phyloP scores from a whole-genome alignment of 192 early-diverging fungal genomes.

The Podila verticillata region DNA sequence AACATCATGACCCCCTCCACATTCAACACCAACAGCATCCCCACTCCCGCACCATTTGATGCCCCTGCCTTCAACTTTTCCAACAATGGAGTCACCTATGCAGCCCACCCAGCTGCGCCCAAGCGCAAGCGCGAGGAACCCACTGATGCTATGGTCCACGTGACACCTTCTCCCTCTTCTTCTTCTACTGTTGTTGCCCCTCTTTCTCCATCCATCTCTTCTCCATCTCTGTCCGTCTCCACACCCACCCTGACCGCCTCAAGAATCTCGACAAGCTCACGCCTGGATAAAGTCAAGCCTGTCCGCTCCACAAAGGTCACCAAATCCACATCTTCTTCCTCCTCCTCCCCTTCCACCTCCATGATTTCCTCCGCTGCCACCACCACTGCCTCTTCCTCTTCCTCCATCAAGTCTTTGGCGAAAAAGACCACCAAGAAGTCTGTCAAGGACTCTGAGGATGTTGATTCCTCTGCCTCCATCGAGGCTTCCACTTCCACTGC shows the following conservation, averaged over 20 bases:
- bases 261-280: constrained; percentile 38
- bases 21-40: background rate
- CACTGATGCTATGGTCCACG: constrained; percentile 7
- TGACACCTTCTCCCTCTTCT: constrained; percentile 4
- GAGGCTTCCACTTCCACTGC: background rate
- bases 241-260: constrained; percentile 2
- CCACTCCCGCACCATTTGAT: constrained; percentile 27
- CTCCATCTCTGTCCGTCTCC: constrained; percentile 8
- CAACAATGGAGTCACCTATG: constrained; percentile 1
- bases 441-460: constrained; percentile 6
- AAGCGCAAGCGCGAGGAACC: constrained; percentile 45
- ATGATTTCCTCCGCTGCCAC: constrained; percentile 7
- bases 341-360: constrained; percentile 10
- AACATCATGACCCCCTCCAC: constrained; percentile 3
- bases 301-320: constrained; percentile 38
- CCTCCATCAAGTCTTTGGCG: constrained; percentile 1
- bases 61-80: background rate
- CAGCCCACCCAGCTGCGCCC: constrained; percentile 49
- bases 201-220: constrained; percentile 11
- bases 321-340: constrained; percentile 19
- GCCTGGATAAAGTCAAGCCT: constrained; percentile 48
- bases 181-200: background rate
- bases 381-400: background rate
- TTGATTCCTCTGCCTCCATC: background rate
- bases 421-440: constrained; percentile 13